A percentile compares a stretch with the other conserved stretches of the same genome.
These are phyloP conservation scores for Ceratocystis colombiana DNA, from an alignment of 2,329 filamentous ascomycete species.

Conservation along the genomic window DNA sequence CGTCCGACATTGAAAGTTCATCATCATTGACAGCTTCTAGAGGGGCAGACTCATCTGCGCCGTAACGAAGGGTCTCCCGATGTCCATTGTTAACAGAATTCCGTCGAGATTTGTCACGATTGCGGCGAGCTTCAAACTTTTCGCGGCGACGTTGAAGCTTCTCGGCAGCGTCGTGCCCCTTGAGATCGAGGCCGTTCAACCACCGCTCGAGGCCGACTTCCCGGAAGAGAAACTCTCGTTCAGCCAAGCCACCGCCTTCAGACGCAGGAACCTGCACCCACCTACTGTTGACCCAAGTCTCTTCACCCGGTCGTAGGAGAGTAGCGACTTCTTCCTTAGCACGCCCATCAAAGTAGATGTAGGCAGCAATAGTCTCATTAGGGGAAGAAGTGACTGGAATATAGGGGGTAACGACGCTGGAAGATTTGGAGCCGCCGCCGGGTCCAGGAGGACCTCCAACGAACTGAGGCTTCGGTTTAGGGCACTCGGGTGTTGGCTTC, in stretches of 20 bases:
- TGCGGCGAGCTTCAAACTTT: slow-evolving; percentile 61
- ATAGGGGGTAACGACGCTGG: slow-evolving; percentile 65
- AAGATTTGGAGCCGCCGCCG: slow-evolving; percentile 39
- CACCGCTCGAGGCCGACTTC: slow-evolving; percentile 93
- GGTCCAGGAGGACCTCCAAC: slow-evolving; percentile 60
- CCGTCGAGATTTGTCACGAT: slow-evolving; percentile 42
- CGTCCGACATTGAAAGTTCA: slow-evolving; percentile 66
- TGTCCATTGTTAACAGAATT: slow-evolving; percentile 25
- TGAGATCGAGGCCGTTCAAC: slow-evolving; percentile 91
- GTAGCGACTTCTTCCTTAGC: slow-evolving; percentile 96
- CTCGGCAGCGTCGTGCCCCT: slow-evolving; percentile 81
- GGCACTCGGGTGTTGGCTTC: slow-evolving; percentile 64
- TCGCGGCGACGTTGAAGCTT: slow-evolving; percentile 80
- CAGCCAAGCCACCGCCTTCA: slow-evolving; percentile 86
- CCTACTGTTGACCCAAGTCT: slow-evolving; percentile 97
- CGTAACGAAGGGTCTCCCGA: slow-evolving; percentile 64
- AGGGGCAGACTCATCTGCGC: slow-evolving; percentile 62
- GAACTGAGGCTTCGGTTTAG: slow-evolving; percentile 69
- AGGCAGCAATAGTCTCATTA: slow-evolving; percentile 95
- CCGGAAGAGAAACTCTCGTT: slow-evolving; percentile 92
- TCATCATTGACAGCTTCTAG: slow-evolving; percentile 59
- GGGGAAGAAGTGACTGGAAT: slow-evolving; percentile 83
- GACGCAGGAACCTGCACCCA: slow-evolving; percentile 91
- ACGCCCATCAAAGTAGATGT: slow-evolving; percentile 96
- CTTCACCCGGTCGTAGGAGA: slow-evolving; percentile 78